Evolutionary conservation across 108 stramenopile genomes (phyloP), one percentile per base, ranked within the genome.

Genomic region (Conticribra guillardii): DNA sequence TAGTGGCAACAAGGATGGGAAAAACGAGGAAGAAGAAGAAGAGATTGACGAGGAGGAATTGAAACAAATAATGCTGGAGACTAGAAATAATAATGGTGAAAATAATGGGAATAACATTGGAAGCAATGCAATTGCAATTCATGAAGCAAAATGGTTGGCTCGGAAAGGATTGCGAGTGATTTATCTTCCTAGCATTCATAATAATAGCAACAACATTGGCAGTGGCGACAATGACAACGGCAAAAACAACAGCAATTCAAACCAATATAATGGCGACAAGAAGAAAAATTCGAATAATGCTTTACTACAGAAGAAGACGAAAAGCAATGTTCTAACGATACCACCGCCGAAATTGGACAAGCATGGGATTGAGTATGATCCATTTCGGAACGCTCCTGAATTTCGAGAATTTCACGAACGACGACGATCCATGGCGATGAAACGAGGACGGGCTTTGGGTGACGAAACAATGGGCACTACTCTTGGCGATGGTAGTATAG

Each of bases 301-400:
- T 1, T 32, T 17, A 19, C 17, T 44, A 3, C n/a, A 37, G 18
- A 44, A 7, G 0, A 47, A 28, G 15, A 49, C 0, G 19, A 66
- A 64, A 27, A 46, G 53, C 17, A 28, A 53, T 28, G 33, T 60
- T 3, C 77, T 79, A 0, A 16, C 33, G 9, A 73, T 94, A 21
- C 93, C 93, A 50, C 78, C 82, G 0, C 88, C 90, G n/a, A 94
- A 94, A 67, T 64, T 84, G 0, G 79, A 94, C 72, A 63, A 64
- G 16, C 83, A 85, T 66, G 93, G 93, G 26, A 69, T 94, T 24
- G 93, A 89, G 15, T 94, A 85, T 57, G 86, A 89, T 59, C 80
- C 89, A 3, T 85, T 80, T 60, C 55, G 69, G 23, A 76, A 91
- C 64, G 93, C 93, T 3, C 93, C 93, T 11, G 93, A 94, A 63